These are phyloP conservation scores for Podaxis sp. DNA, from an alignment of 768 basidiomycete genomes.

Conservation along the genomic window DNA sequence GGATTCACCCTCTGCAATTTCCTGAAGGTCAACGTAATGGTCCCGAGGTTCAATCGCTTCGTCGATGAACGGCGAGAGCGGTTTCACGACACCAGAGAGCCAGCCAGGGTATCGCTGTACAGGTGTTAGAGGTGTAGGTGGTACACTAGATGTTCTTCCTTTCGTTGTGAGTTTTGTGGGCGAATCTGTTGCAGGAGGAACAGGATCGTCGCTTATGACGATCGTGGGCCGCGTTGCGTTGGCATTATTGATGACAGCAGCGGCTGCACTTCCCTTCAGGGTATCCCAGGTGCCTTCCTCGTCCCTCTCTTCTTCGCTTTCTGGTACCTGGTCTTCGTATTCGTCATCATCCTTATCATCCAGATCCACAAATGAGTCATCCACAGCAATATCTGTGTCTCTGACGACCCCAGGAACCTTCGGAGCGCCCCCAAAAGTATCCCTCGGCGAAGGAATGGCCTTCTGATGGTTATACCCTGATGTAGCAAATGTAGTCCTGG, in stretches of 20 bases:
- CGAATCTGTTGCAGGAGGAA: constrained; percentile 13
- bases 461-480: constrained; percentile 22
- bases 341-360: constrained; percentile 17
- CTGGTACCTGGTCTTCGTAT: constrained; percentile 19
- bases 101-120: constrained; percentile 58
- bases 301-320: constrained; percentile 21
- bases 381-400: not conserved
- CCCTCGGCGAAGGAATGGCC: constrained; percentile 25
- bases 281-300: constrained; percentile 21
- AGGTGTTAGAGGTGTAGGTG: constrained; percentile 39
- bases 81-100: constrained; percentile 59
- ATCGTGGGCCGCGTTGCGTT: constrained; percentile 30
- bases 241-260: constrained; percentile 27
- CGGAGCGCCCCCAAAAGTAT: constrained; percentile 38
- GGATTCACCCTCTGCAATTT: constrained; percentile 83
- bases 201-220: constrained; percentile 30
- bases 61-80: constrained; percentile 64
- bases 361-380: constrained; percentile 11
- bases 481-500: constrained; percentile 23
- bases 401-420: constrained; percentile 17
- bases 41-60: constrained; percentile 59
- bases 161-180: constrained; percentile 26
- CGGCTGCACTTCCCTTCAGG: constrained; percentile 23
- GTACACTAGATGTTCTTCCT: constrained; percentile 16
- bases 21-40: constrained; percentile 66